These are phyloP conservation scores for Cordyceps javanica DNA, from an alignment of 2,329 filamentous ascomycete genomes.

Conservation along the genomic window DNA sequence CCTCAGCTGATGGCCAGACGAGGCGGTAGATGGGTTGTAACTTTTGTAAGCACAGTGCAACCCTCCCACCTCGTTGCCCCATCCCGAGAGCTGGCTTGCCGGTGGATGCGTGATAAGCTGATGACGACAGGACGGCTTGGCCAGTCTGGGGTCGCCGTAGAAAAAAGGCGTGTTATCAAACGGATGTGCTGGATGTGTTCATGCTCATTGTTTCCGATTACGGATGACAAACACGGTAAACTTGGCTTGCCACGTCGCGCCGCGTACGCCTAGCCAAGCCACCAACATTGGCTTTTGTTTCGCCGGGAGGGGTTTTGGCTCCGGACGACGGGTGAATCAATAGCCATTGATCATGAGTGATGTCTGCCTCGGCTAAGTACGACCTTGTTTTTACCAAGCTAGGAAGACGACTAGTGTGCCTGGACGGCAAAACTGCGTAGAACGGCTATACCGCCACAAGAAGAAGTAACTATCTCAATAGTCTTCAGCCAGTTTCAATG, in stretches of 20 bases:
- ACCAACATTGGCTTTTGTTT: conserved; percentile 1
- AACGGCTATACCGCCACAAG: no score
- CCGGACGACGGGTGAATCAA: background rate
- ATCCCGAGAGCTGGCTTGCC: no score
- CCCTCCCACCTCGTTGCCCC: background rate
- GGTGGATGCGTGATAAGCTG: background rate
- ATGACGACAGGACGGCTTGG: background rate
- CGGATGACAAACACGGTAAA: background rate
- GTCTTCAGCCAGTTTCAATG: background rate
- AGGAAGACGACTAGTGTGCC: no score
- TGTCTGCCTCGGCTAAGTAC: no score
- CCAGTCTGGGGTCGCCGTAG: background rate
- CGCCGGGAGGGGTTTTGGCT: background rate
- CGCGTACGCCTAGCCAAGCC: background rate
- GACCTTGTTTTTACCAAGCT: no score
- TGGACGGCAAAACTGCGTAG: no score
- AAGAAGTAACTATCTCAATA: no score
- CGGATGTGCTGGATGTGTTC: background rate
- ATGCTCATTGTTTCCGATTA: background rate
- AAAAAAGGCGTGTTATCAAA: background rate
- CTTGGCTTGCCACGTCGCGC: background rate
- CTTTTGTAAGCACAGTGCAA: background rate
- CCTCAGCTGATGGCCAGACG: background rate
- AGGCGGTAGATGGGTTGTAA: no score
- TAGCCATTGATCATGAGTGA: background rate